phyloP scores from a whole-genome alignment of 1,284 basidiomycete genomes.

The Austropuccinia psidii region DNA sequence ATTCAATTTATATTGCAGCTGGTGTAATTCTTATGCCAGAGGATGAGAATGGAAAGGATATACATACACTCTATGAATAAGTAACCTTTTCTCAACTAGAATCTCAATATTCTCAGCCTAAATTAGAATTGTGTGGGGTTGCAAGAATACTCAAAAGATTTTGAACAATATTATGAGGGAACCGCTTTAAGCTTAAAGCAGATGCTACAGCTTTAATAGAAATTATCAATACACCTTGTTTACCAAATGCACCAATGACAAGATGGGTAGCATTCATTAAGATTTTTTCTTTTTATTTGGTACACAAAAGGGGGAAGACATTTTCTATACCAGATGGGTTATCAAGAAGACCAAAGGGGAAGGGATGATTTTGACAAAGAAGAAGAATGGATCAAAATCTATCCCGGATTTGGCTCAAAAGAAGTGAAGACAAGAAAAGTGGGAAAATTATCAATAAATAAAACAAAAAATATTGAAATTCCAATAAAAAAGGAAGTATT shows the following conservation, averaged over 20 bases:
- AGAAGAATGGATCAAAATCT: not conserved
- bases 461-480: too few species aligned
- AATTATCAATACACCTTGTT: conserved; percentile 4
- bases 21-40: conserved; percentile 9
- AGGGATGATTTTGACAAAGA: not conserved
- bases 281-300: conserved; percentile 19
- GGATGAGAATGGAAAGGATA: not conserved
- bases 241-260: conserved; percentile 22
- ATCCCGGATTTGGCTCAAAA: not conserved
- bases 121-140: not conserved
- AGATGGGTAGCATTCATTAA: conserved; percentile 12
- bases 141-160: not conserved
- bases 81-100: not conserved
- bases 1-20: conserved; percentile 14
- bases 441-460: too few species aligned
- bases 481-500: too few species aligned
- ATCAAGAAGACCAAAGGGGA: not conserved
- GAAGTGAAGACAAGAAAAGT: too few species aligned
- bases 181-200: conserved; percentile 1
- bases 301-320: conserved; percentile 5
- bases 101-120: not conserved
- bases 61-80: not conserved
- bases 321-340: conserved; percentile 17
- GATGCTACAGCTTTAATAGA: conserved; percentile 24
- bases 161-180: not conserved